Conservation (phyloP, 2,329 filamentous ascomycete species). For the Phialocephala sp. region DNA sequence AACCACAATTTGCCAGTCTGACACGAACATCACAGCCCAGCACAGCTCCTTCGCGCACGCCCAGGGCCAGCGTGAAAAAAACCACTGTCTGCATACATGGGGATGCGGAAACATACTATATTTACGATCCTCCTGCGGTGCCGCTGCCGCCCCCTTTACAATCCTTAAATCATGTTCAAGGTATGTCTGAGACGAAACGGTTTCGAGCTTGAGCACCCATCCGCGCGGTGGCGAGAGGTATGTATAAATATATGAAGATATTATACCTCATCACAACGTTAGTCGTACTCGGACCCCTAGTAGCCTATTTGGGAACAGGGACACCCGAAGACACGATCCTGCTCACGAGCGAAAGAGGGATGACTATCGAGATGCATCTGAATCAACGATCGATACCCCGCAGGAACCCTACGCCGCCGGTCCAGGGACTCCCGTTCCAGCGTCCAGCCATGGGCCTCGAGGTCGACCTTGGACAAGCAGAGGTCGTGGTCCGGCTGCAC, state of each 20-base stretch:
- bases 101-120: slow-evolving; percentile 8
- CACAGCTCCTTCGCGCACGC: slow-evolving; percentile 1
- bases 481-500: neutral
- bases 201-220: slow-evolving; percentile 30
- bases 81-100: neutral
- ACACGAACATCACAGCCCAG: slow-evolving; percentile 14
- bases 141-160: slow-evolving; percentile 10
- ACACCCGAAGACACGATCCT: neutral
- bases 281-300: neutral
- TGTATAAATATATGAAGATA: slow-evolving; percentile 14
- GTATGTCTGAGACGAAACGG: slow-evolving; percentile 33
- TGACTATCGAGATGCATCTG: neutral
- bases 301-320: neutral
- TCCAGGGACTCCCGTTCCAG: neutral
- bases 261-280: slow-evolving; percentile 7
- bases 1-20: slow-evolving; percentile 11
- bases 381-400: slow-evolving; percentile 13
- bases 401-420: slow-evolving; percentile 11
- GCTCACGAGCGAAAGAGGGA: neutral
- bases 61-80: neutral
- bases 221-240: slow-evolving; percentile 16
- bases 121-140: slow-evolving; percentile 1
- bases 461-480: slow-evolving; percentile 10
- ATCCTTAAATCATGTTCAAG: slow-evolving; percentile 19
- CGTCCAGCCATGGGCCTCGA: slow-evolving; percentile 11